Percentiles rank a stretch among this genome's conserved stretches.
These are phyloP conservation scores for Blumeria graminis DNA, from an alignment of 2,329 filamentous ascomycete genomes.

Conservation along the genomic window DNA sequence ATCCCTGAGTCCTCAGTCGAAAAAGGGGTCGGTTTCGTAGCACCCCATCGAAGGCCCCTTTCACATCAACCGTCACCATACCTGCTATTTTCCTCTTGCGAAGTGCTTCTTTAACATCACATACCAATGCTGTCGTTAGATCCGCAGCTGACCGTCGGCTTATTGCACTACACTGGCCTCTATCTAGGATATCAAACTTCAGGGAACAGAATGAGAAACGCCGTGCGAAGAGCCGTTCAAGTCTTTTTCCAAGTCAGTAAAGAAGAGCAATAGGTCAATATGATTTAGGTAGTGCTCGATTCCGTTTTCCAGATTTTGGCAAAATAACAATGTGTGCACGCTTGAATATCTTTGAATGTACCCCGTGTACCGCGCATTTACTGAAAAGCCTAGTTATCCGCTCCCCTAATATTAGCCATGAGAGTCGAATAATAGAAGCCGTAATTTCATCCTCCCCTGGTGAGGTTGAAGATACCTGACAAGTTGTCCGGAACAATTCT, in stretches of 20 bases:
- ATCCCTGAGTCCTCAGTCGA: background rate
- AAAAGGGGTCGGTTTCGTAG: background rate
- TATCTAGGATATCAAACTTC: background rate
- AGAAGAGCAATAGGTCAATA: background rate
- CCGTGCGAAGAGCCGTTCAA: background rate
- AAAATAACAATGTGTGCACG: background rate
- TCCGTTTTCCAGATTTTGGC: background rate
- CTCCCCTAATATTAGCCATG: background rate
- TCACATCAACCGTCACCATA: background rate
- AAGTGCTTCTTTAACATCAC: background rate
- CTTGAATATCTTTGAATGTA: background rate
- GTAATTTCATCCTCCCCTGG: background rate
- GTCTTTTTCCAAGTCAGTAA: background rate
- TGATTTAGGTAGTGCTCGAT: background rate
- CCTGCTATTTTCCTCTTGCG: background rate
- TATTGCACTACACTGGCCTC: background rate
- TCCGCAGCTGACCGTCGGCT: background rate
- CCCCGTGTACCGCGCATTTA: background rate
- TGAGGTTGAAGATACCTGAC: background rate
- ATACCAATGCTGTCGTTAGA: background rate
- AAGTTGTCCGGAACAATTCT: background rate
- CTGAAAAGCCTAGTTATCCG: background rate
- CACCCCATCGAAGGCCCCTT: background rate
- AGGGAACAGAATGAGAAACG: background rate
- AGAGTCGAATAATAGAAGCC: background rate